phyloP scores from a whole-genome alignment of 2,329 filamentous ascomycete genomes.

The Penicillium sclerotiorum region DNA sequence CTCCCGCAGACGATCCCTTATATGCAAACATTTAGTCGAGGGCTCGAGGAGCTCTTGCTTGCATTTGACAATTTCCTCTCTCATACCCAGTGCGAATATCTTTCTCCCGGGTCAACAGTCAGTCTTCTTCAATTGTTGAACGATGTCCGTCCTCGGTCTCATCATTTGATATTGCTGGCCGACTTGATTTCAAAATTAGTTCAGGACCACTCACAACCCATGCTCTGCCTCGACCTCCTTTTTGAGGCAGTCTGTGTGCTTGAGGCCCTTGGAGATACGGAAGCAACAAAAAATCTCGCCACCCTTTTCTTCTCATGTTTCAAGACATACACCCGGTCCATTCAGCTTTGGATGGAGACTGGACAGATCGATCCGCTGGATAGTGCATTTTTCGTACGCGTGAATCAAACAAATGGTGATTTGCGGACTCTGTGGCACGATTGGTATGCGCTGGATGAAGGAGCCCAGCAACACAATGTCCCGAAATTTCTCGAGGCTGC shows the following conservation, averaged over 20 bases:
- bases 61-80: slow-evolving; percentile 64
- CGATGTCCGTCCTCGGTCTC: slow-evolving; percentile 58
- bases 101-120: slow-evolving; percentile 59
- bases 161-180: slow-evolving; percentile 63
- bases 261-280: slow-evolving; percentile 68
- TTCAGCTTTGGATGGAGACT: slow-evolving; percentile 80
- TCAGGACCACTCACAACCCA: slow-evolving; percentile 54
- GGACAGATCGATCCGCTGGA: slow-evolving; percentile 69
- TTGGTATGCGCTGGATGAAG: slow-evolving; percentile 67
- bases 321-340: slow-evolving; percentile 76
- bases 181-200: slow-evolving; percentile 63
- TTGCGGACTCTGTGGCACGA: slow-evolving; percentile 73
- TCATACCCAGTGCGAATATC: slow-evolving; percentile 61
- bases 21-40: slow-evolving; percentile 71
- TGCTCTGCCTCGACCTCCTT: slow-evolving; percentile 76
- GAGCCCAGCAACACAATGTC: slow-evolving; percentile 62
- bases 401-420: slow-evolving; percentile 58
- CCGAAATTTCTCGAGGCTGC: slow-evolving; percentile 75
- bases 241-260: slow-evolving; percentile 70
- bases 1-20: slow-evolving; percentile 57
- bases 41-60: slow-evolving; percentile 59
- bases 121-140: slow-evolving; percentile 67
- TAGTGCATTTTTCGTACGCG: slow-evolving; percentile 74
- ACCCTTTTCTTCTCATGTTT: slow-evolving; percentile 79
- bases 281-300: slow-evolving; percentile 65